Evolutionary conservation across 2,329 filamentous ascomycete genomes (phyloP).

Genomic region (Alternaria rosae): DNA sequence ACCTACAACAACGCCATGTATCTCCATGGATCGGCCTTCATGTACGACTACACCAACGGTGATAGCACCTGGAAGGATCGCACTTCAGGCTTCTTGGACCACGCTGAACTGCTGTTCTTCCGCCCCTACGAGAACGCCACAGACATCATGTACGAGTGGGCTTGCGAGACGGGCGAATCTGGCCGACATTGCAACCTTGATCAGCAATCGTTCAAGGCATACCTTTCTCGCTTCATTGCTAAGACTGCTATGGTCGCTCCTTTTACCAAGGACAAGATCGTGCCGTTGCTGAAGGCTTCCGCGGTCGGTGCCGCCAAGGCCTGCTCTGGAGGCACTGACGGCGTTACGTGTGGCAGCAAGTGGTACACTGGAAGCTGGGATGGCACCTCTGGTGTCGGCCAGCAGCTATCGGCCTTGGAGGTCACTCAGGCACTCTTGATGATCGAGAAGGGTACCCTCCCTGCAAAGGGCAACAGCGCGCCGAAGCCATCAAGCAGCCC

Average conservation of each 20-base stretch:
- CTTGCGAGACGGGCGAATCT: conserved; percentile 64
- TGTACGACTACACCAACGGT: conserved; percentile 62
- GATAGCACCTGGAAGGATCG: conserved; percentile 63
- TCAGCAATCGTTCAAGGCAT: conserved; percentile 79
- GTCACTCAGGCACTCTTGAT: conserved; percentile 54
- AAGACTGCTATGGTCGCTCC: conserved; percentile 56
- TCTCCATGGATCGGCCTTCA: conserved; percentile 62
- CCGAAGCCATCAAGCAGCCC: conserved; percentile 25
- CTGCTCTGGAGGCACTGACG: conserved; percentile 53
- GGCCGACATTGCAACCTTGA: conserved; percentile 69
- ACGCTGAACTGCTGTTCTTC: conserved; percentile 60
- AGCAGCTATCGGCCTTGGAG: conserved; percentile 56
- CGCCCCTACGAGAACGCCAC: conserved; percentile 57
- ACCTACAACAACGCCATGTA: conserved; percentile 65
- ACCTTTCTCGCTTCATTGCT: conserved; percentile 70
- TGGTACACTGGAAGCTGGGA: conserved; percentile 56
- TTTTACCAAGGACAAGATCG: conserved; percentile 49
- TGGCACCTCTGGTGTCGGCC: conserved; percentile 52
- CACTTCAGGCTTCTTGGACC: conserved; percentile 66
- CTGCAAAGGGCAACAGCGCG: conserved; percentile 33
- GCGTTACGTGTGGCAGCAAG: conserved; percentile 54
- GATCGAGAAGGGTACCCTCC: conserved; percentile 41
- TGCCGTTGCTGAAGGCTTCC: conserved; percentile 50
- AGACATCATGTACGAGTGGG: conserved; percentile 69
- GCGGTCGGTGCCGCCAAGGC: conserved; percentile 54